Conservation (phyloP, 2,329 filamentous ascomycete genomes). For the Alternaria alternata region DNA sequence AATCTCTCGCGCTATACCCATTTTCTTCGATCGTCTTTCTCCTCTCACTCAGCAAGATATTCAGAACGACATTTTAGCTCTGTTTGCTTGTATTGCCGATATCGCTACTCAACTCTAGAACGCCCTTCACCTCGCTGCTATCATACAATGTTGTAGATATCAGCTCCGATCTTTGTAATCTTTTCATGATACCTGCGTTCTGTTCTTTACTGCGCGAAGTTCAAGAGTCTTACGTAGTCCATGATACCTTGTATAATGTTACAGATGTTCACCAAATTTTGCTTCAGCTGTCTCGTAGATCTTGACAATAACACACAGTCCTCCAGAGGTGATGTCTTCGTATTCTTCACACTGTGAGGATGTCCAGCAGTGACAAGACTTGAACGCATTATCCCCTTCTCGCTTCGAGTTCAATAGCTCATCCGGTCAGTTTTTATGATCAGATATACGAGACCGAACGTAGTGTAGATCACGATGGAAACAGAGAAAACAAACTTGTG, state of each 20-base stretch:
- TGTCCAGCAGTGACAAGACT: accelerated
- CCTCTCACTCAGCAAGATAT: neutral
- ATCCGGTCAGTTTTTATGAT: neutral
- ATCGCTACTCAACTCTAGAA: neutral
- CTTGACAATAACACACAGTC: neutral
- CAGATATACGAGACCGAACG: neutral
- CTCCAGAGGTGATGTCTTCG: neutral
- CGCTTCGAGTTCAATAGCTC: neutral
- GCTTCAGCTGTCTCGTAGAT: neutral
- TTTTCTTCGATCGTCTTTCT: neutral
- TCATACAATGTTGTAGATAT: neutral
- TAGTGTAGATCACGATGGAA: neutral
- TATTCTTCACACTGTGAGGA: neutral
- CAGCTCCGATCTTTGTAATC: neutral
- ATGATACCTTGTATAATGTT: neutral
- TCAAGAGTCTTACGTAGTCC: neutral
- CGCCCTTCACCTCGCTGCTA: neutral
- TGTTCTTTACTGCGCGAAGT: neutral
- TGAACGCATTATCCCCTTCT: neutral
- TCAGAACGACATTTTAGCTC: neutral
- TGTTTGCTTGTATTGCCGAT: neutral
- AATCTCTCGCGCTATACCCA: neutral
- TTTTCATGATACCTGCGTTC: neutral
- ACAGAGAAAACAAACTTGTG: neutral
- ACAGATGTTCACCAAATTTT: neutral